These are phyloP conservation scores for Hevea brasiliensis DNA, from an alignment of 345 rosid genomes.

Conservation along the genomic window DNA sequence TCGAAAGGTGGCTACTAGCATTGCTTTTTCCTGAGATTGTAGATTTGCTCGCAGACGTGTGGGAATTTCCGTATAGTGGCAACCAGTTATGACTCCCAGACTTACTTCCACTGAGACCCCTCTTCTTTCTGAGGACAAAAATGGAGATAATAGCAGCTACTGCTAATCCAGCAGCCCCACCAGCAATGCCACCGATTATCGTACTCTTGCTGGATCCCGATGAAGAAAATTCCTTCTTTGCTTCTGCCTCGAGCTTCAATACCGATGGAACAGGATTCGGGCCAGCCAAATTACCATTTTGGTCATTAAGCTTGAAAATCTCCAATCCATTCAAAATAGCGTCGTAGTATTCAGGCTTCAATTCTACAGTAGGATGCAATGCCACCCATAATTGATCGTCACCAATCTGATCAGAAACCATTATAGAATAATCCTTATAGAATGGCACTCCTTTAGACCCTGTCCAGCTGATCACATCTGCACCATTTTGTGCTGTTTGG, in stretches of 20 bases:
- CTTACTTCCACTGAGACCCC: neutral
- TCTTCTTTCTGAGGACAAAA: conserved; percentile 18
- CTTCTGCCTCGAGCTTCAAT: conserved; percentile 15
- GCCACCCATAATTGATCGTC: conserved; percentile 31
- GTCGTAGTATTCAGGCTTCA: conserved; percentile 27
- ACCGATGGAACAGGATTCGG: conserved; percentile 28
- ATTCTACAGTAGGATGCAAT: conserved; percentile 22
- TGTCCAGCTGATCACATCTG: conserved; percentile 34
- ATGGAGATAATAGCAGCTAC: conserved; percentile 12
- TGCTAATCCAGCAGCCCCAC: conserved; percentile 21
- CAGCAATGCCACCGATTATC: conserved; percentile 20
- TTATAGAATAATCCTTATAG: conserved; percentile 28
- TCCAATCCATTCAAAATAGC: conserved; percentile 29
- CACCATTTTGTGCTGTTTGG: conserved; percentile 22
- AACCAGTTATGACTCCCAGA: conserved; percentile 30
- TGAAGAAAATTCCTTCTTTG: conserved; percentile 10
- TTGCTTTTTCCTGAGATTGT: conserved; percentile 36
- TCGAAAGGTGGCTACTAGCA: conserved; percentile 20
- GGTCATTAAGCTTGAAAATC: conserved; percentile 26
- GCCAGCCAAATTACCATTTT: conserved; percentile 22
- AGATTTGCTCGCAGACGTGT: conserved; percentile 33
- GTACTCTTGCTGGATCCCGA: conserved; percentile 8
- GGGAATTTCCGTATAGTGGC: conserved; percentile 40
- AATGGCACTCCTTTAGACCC: conserved; percentile 21
- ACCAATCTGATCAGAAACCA: conserved; percentile 8